phyloP scores from a whole-genome alignment of 1,284 basidiomycete genomes.

The Schizophyllum commune region DNA sequence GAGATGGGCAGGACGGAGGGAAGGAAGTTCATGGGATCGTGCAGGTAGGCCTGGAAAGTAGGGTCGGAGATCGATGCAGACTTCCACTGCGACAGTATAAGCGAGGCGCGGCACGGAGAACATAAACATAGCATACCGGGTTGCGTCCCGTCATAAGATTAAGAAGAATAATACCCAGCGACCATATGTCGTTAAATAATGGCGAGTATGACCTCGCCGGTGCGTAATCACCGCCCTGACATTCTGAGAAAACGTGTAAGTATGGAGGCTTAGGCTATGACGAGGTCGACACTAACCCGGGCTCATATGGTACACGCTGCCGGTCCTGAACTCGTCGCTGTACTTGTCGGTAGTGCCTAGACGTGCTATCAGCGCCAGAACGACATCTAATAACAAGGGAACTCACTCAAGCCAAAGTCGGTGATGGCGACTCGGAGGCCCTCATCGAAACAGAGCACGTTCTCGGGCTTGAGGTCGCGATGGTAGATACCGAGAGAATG shows the following conservation, averaged over 20 bases:
- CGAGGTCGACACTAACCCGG: constrained; percentile 54
- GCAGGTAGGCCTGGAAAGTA: constrained; percentile 70
- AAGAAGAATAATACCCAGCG: constrained; percentile 91
- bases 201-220: constrained; percentile 75
- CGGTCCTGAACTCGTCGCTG: constrained; percentile 91
- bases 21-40: constrained; percentile 56
- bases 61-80: constrained; percentile 79
- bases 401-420: constrained; percentile 8
- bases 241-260: constrained; percentile 48
- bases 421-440: constrained; percentile 7
- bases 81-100: constrained; percentile 54
- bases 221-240: constrained; percentile 80
- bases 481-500: constrained; percentile 90
- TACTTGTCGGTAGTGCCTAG: constrained; percentile 87
- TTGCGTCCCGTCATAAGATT: constrained; percentile 95
- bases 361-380: constrained; percentile 66
- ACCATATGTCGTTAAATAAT: constrained; percentile 93
- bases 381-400: background rate
- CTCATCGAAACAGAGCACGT: constrained; percentile 82
- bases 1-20: constrained; percentile 73
- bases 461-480: constrained; percentile 97
- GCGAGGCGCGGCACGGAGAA: background rate
- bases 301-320: constrained; percentile 95
- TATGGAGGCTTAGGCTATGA: constrained; percentile 3
- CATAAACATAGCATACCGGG: constrained; percentile 31